Base-by-base conservation (phyloP, 2,329 filamentous ascomycete species). In the Allantophomopsis cytisporea region DNA sequence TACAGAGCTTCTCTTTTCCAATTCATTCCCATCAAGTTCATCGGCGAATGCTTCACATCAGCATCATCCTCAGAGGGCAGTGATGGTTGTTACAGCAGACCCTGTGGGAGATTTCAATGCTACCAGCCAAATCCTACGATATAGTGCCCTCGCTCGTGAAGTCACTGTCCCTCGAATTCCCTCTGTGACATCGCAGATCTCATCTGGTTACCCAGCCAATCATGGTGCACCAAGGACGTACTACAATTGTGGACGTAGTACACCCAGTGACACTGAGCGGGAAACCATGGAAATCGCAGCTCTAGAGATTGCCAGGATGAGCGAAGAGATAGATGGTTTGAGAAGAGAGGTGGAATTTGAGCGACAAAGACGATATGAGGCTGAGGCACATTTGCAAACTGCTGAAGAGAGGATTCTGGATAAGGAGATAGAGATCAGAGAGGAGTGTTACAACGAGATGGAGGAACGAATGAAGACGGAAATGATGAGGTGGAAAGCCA, bases 21-120 rank as follows among this genome's bases (percentile, higher is more conserved):
- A 89, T 56, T 94, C 74, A 15, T 96, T 80, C 64, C 87, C 54
- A 10, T 46, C 41, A 2, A 43, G 39, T 15, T 39, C 43, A 13
- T 39, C 44, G 5, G 23, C 35, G 11, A 43, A 45, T 34, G 31
- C 46, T 11, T 48, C 55, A 18, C 49, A 54, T 15, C 65, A 69
- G 12, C 75, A 79, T 13, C 75, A 77, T 45, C 83, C 86, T 0
- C 91, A 96, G 56, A 88, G 83, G 52, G 88, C 81, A 1, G 77
- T 94, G 51, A 96, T 98, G 88, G 83, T 98, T 41, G 89, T 96
- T 13, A 94, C 89, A 0, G 91, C 89, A 3, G 89, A 98, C 53
- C 85, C 91, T 0, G 62, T 83, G 11, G 89, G 91, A 31, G 91
- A 98, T 59, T 95, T 88, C 65, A 96, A 96, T 54, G 87, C 91